Conservation (phyloP, 2,329 filamentous ascomycete species). For the Apiospora arundinis region DNA sequence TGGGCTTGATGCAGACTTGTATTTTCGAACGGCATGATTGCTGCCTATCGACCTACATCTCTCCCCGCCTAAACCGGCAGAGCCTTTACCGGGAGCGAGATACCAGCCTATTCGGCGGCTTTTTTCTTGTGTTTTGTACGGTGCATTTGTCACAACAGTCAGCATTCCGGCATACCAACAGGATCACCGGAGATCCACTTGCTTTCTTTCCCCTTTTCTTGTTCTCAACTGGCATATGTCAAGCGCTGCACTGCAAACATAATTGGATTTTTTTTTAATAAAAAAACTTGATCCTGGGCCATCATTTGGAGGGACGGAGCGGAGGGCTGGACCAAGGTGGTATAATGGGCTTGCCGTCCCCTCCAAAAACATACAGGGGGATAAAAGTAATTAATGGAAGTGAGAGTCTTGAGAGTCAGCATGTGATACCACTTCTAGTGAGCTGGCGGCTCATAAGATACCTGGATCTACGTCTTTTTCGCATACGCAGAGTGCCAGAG, state of each 20-base stretch:
- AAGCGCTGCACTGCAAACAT: slow-evolving; percentile 19
- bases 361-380: background rate
- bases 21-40: slow-evolving; percentile 2
- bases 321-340: background rate
- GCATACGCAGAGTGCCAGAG: background rate
- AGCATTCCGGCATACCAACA: slow-evolving; percentile 23
- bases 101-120: background rate
- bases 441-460: background rate
- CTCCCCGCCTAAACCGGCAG: background rate
- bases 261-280: slow-evolving; percentile 19
- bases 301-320: background rate
- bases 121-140: slow-evolving; percentile 20
- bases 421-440: background rate
- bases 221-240: slow-evolving; percentile 7
- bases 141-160: slow-evolving; percentile 8
- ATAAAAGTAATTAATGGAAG: background rate
- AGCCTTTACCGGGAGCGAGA: background rate
- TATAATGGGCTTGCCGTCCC: background rate
- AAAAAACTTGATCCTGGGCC: background rate
- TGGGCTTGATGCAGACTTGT: background rate
- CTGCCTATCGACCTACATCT: background rate
- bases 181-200: slow-evolving; percentile 23
- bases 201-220: slow-evolving; percentile 19
- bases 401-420: background rate
- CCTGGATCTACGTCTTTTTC: slow-evolving; percentile 1